phyloP scores from a whole-genome alignment of 1,284 basidiomycete genomes.

The Singerocomus inundabilis region DNA sequence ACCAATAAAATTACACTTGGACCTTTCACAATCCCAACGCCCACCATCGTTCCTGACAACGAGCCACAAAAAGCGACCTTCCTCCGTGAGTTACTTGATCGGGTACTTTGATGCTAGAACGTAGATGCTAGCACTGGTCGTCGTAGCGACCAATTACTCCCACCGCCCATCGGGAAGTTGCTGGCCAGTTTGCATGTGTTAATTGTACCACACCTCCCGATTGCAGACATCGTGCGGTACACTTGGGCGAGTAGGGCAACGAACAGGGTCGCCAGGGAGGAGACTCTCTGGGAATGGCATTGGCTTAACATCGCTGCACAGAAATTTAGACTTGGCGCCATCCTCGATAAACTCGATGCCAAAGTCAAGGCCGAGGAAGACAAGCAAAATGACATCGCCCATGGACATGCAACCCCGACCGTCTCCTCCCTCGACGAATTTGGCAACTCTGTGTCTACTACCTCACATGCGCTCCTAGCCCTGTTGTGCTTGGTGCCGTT shows the following conservation, averaged over 20 bases:
- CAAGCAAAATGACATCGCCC: conserved; percentile 5
- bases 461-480: conserved; percentile 22
- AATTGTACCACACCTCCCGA: conserved; percentile 68
- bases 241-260: conserved; percentile 66
- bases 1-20: no score
- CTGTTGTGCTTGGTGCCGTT: conserved; percentile 18
- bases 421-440: conserved; percentile 74
- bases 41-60: no score
- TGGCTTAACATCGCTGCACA: conserved; percentile 61
- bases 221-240: conserved; percentile 78
- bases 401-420: conserved; percentile 52
- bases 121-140: no score
- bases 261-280: conserved; percentile 62
- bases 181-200: conserved; percentile 66
- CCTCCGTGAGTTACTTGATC: no score
- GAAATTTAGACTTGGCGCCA: conserved; percentile 37
- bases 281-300: conserved; percentile 71
- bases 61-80: no score
- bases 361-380: conserved; percentile 19
- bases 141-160: no score
- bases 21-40: no score
- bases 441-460: conserved; percentile 74
- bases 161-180: no score
- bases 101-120: no score
- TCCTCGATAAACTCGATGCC: conserved; percentile 64